Conservation (phyloP, 805 yeast species). For the Alloascoidea africana region DNA sequence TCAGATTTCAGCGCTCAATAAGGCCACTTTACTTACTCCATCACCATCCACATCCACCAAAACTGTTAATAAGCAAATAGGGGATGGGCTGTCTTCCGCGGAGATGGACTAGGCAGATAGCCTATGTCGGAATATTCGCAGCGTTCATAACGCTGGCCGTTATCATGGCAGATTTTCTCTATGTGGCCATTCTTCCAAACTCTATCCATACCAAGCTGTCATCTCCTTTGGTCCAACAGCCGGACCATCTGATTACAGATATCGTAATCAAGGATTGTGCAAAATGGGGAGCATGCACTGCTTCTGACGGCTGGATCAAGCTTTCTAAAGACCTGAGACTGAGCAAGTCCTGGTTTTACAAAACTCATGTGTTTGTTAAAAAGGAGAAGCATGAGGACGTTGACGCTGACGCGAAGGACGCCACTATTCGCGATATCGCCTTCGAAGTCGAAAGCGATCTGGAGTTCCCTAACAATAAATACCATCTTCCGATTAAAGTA, state of each 20-base stretch:
- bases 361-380: constrained; percentile 22
- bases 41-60: no score
- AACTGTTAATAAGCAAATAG: no score
- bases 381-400: constrained; percentile 6
- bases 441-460: constrained; percentile 12
- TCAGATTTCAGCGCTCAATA: no score
- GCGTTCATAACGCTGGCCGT: constrained; percentile 10
- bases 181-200: constrained; percentile 12
- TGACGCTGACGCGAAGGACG: constrained; percentile 8
- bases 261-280: constrained; percentile 14
- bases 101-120: neutral
- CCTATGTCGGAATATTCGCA: neutral
- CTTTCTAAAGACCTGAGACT: constrained; percentile 32
- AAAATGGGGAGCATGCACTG: constrained; percentile 4
- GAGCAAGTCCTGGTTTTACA: constrained; percentile 26
- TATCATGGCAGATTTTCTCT: constrained; percentile 17
- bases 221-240: constrained; percentile 19
- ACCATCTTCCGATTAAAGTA: constrained; percentile 19
- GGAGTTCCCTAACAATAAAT: constrained; percentile 11
- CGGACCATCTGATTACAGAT: constrained; percentile 22
- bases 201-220: constrained; percentile 16
- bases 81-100: neutral
- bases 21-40: no score
- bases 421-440: constrained; percentile 22
- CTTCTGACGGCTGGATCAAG: constrained; percentile 24